Evolutionary conservation across 2,329 filamentous ascomycete genomes (phyloP), one percentile per base, ranked within the genome.

Genomic region (Blastomyces gilchristii): DNA sequence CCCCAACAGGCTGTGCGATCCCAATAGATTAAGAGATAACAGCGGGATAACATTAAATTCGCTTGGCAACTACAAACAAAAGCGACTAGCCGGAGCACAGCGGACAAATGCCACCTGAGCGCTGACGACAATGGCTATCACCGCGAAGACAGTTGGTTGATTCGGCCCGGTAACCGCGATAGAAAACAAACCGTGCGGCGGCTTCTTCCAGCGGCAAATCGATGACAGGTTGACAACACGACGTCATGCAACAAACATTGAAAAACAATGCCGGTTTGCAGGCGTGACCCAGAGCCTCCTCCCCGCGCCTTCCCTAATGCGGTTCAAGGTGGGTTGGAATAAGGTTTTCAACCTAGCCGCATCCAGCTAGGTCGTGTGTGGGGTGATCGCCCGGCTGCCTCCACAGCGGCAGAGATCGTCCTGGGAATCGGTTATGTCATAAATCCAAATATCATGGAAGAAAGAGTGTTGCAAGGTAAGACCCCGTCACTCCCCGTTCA

Each of bases 181-280:
- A 39, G 37, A 28, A 54, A 12, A 54, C 52, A 54, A 28, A 12
- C 52, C 8, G 22, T 43, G 56, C 47, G 56, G 39, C 56, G 56
- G 56, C 1, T 58, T 58, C 12, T 22, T 25, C 9, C 11, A 4
- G 22, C 9, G 47, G 47, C 47, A 11, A 25, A 50, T 11, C 25
- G 43, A 45, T 3, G 22, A 28, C 49, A 28, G 1, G 43, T 18
- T 3, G 22, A 28, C 49, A 28, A 3, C 49, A 4, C 22, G 56
- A 58, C 56, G 56, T 58, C 56, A 58, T 58, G 25, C 11, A 58
- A n/a, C 34, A 57, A n/a, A 39, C 16, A n/a, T 9, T 22, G n/a
- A 16, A 39, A 22, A 12, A 31, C 41, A 16, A 18, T 8, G 57
- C 57, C 18, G 43, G 25, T 22, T 50, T 22, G 22, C 11, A 2